phyloP scores from a whole-genome alignment of 208 protist species.

The Novymonas esmeraldas region DNA sequence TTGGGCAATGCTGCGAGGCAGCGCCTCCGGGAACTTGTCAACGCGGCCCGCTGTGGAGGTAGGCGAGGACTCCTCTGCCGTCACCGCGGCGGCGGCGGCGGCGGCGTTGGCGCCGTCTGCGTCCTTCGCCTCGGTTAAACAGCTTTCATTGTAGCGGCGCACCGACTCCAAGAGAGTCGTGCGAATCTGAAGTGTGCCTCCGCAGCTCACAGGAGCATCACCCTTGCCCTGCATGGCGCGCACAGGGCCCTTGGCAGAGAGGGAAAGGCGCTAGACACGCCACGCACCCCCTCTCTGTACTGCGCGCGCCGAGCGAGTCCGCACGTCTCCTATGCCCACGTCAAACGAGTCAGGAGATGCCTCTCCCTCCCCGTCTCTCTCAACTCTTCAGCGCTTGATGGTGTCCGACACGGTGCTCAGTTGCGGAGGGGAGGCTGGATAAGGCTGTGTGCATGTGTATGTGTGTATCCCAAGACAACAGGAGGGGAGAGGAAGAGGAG shows the following conservation, averaged over 20 bases:
- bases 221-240: neutral
- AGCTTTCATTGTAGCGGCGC: conserved; percentile 4
- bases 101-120: no score
- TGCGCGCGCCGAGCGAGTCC: no score
- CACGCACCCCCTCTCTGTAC: neutral
- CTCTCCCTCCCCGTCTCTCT: no score
- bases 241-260: neutral
- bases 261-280: neutral
- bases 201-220: neutral
- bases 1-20: conserved; percentile 18
- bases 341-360: no score
- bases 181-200: conserved; percentile 14
- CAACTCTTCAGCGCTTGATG: no score
- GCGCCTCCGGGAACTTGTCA: conserved; percentile 8
- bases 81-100: neutral
- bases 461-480: no score
- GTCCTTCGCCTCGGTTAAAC: no score
- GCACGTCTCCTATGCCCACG: no score
- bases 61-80: neutral
- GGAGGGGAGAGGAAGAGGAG: no score
- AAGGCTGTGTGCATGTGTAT: no score
- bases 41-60: neutral
- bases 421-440: no score
- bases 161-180: conserved; percentile 17
- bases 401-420: no score